A percentile compares a stretch with the other conserved stretches of the same genome.
Conservation (phyloP, 768 basidiomycete genomes). For the Suillus spraguei region DNA sequence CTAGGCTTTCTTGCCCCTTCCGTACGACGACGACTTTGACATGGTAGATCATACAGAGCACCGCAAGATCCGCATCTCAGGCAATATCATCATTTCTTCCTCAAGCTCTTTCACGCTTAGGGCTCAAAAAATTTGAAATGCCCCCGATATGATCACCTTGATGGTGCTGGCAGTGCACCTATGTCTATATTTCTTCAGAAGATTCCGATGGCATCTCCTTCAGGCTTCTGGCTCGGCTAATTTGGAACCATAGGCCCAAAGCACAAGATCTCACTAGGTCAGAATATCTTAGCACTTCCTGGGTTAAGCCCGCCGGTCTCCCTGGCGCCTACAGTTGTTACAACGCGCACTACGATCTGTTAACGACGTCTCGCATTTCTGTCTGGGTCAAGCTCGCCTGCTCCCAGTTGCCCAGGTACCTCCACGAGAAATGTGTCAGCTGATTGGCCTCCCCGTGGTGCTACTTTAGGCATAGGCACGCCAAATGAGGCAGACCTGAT, state of each 20-base stretch:
- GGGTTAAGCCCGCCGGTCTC: neutral
- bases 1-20: neutral
- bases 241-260: too few species aligned
- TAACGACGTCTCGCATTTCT: neutral
- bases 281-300: neutral
- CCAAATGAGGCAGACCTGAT: constrained; percentile 20
- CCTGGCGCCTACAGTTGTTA: neutral
- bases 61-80: constrained; percentile 21
- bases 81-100: constrained; percentile 32
- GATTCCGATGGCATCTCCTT: constrained; percentile 5
- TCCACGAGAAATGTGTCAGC: neutral
- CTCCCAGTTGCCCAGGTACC: neutral
- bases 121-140: constrained; percentile 10
- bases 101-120: constrained; percentile 30
- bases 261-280: neutral
- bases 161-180: constrained; percentile 1
- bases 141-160: neutral
- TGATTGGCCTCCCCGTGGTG: too few species aligned
- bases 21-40: constrained; percentile 12
- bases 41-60: constrained; percentile 22
- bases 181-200: constrained; percentile 8
- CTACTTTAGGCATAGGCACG: neutral
- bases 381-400: neutral
- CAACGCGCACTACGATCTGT: neutral
- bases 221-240: neutral